Evolutionary conservation across 2,329 filamentous ascomycete species (phyloP).

Genomic region (Fusarium vanettenii): DNA sequence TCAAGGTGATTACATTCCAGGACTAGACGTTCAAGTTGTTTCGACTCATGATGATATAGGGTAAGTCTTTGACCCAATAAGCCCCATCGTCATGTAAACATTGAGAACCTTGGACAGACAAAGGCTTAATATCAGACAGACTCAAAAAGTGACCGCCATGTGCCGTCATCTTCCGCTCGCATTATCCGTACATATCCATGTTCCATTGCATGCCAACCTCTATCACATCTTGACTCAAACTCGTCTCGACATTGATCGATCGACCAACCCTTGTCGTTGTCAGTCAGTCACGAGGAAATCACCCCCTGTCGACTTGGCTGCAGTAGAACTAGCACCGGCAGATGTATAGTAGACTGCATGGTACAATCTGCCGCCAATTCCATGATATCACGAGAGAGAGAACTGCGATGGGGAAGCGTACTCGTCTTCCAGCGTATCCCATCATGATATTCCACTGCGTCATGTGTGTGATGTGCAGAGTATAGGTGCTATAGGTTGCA

Average conservation of each 20-base stretch:
- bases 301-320: slow-evolving; percentile 1
- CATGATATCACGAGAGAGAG: slow-evolving; percentile 26
- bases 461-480: not conserved
- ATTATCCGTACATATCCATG: slow-evolving; percentile 30
- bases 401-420: not conserved
- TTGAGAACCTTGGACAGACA: not conserved
- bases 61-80: not conserved
- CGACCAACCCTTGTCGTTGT: slow-evolving; percentile 13
- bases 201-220: slow-evolving; percentile 24
- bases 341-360: slow-evolving; percentile 3
- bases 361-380: slow-evolving; percentile 24
- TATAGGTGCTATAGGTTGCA: slow-evolving; percentile 5
- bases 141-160: not conserved
- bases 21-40: slow-evolving; percentile 6
- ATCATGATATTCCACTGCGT: slow-evolving; percentile 7
- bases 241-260: not conserved
- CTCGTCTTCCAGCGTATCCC: not conserved
- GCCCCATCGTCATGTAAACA: not conserved
- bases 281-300: slow-evolving; percentile 18
- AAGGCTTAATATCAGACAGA: not conserved
- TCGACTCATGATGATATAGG: slow-evolving; percentile 3
- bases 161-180: slow-evolving; percentile 18
- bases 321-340: slow-evolving; percentile 24
- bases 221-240: slow-evolving; percentile 15
- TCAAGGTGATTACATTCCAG: slow-evolving; percentile 36